phyloP scores from a whole-genome alignment of 2,329 filamentous ascomycete genomes.

The Oidium heveae region DNA sequence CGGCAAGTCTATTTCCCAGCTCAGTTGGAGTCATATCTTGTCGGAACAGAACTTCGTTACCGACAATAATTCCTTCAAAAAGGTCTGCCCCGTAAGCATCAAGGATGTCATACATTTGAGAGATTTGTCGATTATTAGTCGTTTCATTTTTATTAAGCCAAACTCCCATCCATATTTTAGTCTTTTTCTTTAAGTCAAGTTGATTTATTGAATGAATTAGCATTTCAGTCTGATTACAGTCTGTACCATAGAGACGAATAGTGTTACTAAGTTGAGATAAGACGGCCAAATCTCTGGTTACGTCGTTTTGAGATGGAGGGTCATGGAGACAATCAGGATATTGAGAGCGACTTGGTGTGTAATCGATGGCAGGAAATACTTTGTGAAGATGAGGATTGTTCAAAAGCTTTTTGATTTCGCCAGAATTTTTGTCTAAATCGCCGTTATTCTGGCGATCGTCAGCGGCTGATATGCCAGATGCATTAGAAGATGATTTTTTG shows the following conservation, averaged over 20 bases:
- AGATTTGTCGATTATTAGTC: constrained; percentile 60
- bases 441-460: constrained; percentile 37
- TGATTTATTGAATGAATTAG: constrained; percentile 57
- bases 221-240: constrained; percentile 96
- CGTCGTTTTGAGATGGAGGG: constrained; percentile 76
- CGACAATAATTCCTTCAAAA: constrained; percentile 62
- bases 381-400: constrained; percentile 66
- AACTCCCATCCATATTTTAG: constrained; percentile 87
- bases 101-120: constrained; percentile 64
- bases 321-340: constrained; percentile 59
- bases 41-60: constrained; percentile 58
- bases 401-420: constrained; percentile 58
- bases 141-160: constrained; percentile 71
- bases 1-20: constrained; percentile 36
- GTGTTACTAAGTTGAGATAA: constrained; percentile 75
- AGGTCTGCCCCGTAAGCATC: constrained; percentile 38
- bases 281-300: constrained; percentile 75
- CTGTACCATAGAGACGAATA: constrained; percentile 75
- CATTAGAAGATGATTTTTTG: constrained; percentile 12
- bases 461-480: constrained; percentile 23
- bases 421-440: constrained; percentile 47
- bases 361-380: constrained; percentile 87
- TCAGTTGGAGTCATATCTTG: constrained; percentile 42
- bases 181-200: constrained; percentile 40
- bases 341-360: constrained; percentile 76